These are phyloP conservation scores for Eucalyptus cloeziana DNA, from an alignment of 345 rosid genomes.

Conservation along the genomic window DNA sequence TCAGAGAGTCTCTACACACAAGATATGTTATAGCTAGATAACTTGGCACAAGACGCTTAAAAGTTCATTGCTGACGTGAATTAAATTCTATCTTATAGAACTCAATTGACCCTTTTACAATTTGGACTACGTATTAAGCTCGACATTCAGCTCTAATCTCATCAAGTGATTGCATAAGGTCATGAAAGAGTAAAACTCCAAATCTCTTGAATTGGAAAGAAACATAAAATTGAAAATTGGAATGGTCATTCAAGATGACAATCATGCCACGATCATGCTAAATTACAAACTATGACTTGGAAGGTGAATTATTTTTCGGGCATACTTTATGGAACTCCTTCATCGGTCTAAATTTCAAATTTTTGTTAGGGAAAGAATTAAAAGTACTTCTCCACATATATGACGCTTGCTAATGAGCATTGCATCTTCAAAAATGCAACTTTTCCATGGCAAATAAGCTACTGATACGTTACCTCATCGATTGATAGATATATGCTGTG, in stretches of 20 bases:
- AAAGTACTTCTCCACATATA: neutral
- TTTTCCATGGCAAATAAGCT: neutral
- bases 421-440: neutral
- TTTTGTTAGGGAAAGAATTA: neutral
- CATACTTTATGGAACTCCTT: neutral
- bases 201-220: neutral
- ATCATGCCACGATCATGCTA: neutral
- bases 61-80: rapidly evolving
- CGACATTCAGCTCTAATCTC: neutral
- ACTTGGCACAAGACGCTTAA: rapidly evolving
- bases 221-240: neutral
- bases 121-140: neutral
- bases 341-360: neutral
- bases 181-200: neutral
- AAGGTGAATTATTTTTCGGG: neutral
- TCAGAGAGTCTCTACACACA: rapidly evolving
- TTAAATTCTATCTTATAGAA: neutral
- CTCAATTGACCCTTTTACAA: neutral
- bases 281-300: neutral
- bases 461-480: neutral
- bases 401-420: neutral
- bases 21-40: neutral
- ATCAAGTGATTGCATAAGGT: neutral
- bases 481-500: neutral
- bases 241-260: neutral